Base-by-base conservation (phyloP, 352 stramenopile species). In the Phytophthora pluvialis region DNA sequence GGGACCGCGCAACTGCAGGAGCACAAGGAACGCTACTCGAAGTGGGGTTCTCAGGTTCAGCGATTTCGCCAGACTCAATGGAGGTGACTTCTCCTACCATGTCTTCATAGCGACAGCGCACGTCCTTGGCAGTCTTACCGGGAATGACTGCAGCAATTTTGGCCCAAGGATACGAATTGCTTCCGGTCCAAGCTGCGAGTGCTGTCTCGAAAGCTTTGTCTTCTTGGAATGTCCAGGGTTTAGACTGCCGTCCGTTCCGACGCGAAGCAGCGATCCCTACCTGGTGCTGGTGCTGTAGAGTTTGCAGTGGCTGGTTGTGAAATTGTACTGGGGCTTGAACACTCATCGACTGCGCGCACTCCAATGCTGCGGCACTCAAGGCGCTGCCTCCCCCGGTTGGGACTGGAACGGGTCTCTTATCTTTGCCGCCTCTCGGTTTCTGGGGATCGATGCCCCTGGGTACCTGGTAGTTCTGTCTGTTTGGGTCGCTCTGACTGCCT, bases 191-290 rank as follows among this genome's bases (percentile, higher is more conserved):
- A 42, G 71, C 56, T 49, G 86, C 86, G 13, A 96, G 70, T 38
- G 78, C 81, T 31, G 65, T 83, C 67, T 96, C 88, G 53, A 96
- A 87, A 3, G 79, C 71, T 68, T 92, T 91, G 60, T 96, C 86
- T 67, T 96, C 86, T 47, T 94, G 77, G 39, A 91, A 90, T 29
- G 69, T 93, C 88, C 88, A 96, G 11, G 67, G 48, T 32, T 83
- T 91, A n/a, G 70, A 56, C 4, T 54, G 59, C 28, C 56, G 47
- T 42, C 56, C 63, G 48, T 76, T 76, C 42, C 73, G 73, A 21
- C 38, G 65, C 26, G 32, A 50, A 49, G 64, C 51, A 65, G 60
- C 28, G 26, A 31, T 43, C 13, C 28, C n/a, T 66, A 50, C 12
- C 29, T 73, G 38, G 32, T 53, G 48, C 31, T 70, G 46, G 18